Base-by-base conservation (phyloP, 2,329 filamentous ascomycete genomes). In the Endocalyx cinctus region DNA sequence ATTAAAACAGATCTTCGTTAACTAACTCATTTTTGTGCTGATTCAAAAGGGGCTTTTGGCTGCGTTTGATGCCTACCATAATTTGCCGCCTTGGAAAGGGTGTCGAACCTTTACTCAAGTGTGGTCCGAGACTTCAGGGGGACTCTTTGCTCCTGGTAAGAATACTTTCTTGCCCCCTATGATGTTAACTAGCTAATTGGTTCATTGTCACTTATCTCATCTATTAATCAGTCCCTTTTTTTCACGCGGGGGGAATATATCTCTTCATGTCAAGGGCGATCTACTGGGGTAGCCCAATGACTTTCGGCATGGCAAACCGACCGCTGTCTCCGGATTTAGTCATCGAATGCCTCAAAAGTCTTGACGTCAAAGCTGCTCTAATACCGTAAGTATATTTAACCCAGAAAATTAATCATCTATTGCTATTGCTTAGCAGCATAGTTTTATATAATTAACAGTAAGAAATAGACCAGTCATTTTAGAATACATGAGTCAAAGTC, bases 301-400 rank as follows among this genome's bases (percentile, higher is more conserved):
- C 48, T 0, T 36, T 65, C 5, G 50, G 52, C 2, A 45, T 59
- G 4, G 29, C 51, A 2, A 54, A 59, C 15, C 51, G 56, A 2
- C 60, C 62, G 0, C 34, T 66, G 2, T 61, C 54, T 0, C 37
- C 59, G 0, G 59, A 62, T 11, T 31, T 59, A 2, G 50, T 57
- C 1, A 16, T 53, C 1, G 54, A 62, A 11, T 55, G 52, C 8
- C 33, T 66, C 6, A 23, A 52, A 0, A 18, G 58, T 14, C 38
- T 46, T 4, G 40, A 47, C 0, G 46, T 50, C 2, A 51, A 62
- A 13, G 43, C 48, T 2, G 37, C 51, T 0, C 10, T 60, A 0
- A 35, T 67, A 12, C 53, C 64, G 1, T 64, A 43, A 54, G 5
- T 33, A 45, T 4, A 58, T 59, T 2, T 50, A 23, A 8, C 20